These are phyloP conservation scores for Oryza nivara DNA, from an alignment of 176 grass and related monocot species.

Conservation along the genomic window DNA sequence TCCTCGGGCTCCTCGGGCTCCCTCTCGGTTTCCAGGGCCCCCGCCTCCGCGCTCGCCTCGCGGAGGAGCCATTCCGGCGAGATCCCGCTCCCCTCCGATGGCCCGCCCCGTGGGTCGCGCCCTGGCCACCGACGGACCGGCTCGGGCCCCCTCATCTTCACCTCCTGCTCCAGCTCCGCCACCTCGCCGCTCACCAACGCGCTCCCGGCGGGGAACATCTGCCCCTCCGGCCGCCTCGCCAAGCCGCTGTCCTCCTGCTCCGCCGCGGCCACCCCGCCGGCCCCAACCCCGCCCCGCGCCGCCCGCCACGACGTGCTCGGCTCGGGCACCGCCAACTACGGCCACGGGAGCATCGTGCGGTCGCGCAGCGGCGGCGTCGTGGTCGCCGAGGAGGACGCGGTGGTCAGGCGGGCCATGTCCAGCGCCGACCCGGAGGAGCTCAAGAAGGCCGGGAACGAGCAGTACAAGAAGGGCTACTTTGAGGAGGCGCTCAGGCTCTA, in stretches of 20 bases:
- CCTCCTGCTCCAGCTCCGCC: constrained; percentile 62
- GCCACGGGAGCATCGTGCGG: constrained; percentile 87
- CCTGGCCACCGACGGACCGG: constrained; percentile 82
- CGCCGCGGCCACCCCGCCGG: constrained; percentile 41
- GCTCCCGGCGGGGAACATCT: constrained; percentile 89
- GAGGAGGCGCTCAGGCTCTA: constrained; percentile 81
- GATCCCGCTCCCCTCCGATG: constrained; percentile 57
- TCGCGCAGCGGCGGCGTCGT: constrained; percentile 41
- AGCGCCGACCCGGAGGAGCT: constrained; percentile 87
- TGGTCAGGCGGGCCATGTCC: constrained; percentile 57
- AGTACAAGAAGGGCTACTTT: constrained; percentile 78
- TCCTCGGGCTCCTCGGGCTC: constrained; percentile 79
- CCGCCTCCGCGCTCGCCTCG: constrained; percentile 51
- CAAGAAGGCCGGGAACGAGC: constrained; percentile 84
- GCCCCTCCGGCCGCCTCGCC: constrained; percentile 72
- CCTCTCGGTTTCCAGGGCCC: constrained; percentile 37
- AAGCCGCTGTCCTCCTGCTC: constrained; percentile 54
- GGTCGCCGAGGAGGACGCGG: constrained; percentile 48
- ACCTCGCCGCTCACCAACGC: constrained; percentile 74
- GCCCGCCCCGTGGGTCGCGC: neutral
- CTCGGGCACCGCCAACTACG: constrained; percentile 90
- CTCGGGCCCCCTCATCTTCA: constrained; percentile 80
- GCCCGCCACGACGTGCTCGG: constrained; percentile 74
- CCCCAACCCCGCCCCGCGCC: constrained; percentile 44
- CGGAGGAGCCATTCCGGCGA: constrained; percentile 82